Evolutionary conservation across 1,284 basidiomycete genomes (phyloP), one percentile per base, ranked within the genome.

Genomic region (Rhodotorula sp.): DNA sequence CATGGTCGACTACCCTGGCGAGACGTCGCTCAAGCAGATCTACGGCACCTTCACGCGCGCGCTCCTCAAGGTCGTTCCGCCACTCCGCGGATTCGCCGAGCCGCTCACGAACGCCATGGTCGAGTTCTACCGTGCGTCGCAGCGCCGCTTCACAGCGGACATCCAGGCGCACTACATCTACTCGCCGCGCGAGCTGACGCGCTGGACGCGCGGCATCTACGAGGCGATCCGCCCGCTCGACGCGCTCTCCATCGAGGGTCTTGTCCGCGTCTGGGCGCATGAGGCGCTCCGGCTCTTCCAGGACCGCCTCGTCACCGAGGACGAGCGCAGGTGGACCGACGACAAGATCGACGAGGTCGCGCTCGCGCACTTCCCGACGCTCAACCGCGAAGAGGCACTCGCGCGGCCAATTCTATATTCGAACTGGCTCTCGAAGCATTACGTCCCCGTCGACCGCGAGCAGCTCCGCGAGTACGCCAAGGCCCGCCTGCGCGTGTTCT

Each of bases 1-100:
- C 80, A 98, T 99, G 96, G 97, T 99, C 67, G 97, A 99, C 81
- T 99, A 99, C 82, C 97, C 97, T 17, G 97, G 96, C 70, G 93
- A 97, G 82, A 85, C 95, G 22, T 99, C 97, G 17, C 86, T 99
- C 80, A 97, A 95, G 80, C 97, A 99, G 81, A 99, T 99, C 78
- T 99, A 99, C 82, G 93, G 94, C 29, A 99, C 96, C n/a, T 99
- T 99, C 84, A 95, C 93, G 80, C 90, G 97, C 66, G 97, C 94
- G 25, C 85, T 96, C 46, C 90, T 99, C 80, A 99, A 99, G 83
- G 94, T 97, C 68, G 86, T 97, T 13, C 97, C 97, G 37, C 94
- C 91, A 76, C 86, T 99, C 56, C 90, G 95, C 34, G 91, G 94
- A 34, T 97, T 95, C 80, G 88, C 95, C 2, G 94, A 97, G 69